Conservation (phyloP, 208 protist genomes). For the Leishmania braziliensis region DNA sequence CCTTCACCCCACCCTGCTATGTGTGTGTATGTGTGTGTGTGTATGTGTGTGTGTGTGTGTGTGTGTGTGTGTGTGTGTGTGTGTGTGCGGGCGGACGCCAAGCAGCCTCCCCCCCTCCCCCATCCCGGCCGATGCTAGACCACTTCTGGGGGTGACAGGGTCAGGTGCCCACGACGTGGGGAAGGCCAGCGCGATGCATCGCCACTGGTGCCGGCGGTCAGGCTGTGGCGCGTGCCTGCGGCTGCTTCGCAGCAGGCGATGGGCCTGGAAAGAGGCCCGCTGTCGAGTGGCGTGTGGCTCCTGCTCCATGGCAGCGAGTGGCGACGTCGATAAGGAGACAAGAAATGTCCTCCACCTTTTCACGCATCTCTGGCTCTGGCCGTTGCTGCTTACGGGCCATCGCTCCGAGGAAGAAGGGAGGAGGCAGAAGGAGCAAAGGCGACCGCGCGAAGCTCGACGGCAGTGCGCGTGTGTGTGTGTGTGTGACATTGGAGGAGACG, state of each 20-base stretch:
- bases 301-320: too few species aligned
- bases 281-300: too few species aligned
- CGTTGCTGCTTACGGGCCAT: not conserved
- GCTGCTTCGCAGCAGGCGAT: too few species aligned
- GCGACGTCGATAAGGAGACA: too few species aligned
- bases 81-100: not conserved
- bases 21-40: not conserved
- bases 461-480: not conserved
- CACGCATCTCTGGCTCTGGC: not conserved
- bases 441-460: not conserved
- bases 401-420: not conserved
- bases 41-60: not conserved
- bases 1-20: not conserved
- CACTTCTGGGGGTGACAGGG: too few species aligned
- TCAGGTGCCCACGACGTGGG: too few species aligned
- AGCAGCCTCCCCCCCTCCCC: too few species aligned
- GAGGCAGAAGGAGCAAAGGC: not conserved
- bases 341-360: not conserved
- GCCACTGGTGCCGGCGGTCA: too few species aligned
- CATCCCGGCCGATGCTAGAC: too few species aligned
- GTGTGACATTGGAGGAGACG: not conserved
- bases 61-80: not conserved
- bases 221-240: too few species aligned
- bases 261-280: too few species aligned
- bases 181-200: too few species aligned